Base-by-base conservation (phyloP, 306 rosid genomes). In the Glycine soja region DNA sequence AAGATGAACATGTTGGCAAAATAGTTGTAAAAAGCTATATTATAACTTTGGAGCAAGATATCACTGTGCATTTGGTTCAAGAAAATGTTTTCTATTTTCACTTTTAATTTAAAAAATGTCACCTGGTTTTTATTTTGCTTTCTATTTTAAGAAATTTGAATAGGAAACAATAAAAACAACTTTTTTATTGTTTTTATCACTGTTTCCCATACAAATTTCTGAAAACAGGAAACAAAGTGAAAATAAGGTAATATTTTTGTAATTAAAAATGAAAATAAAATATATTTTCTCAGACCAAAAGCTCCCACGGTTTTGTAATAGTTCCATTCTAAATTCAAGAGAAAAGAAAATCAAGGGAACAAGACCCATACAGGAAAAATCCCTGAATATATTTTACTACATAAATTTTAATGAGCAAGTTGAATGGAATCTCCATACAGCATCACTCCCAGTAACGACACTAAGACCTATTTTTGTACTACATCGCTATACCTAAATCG, bases 1-100 rank as follows among this genome's bases (percentile, higher is more conserved):
- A 53, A n/a, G 36, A 61, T 54, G 68, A 79, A 69, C 58, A 68
- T 13, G 43, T 1, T 42, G 47, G 16, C 11, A 50, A 50, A 77
- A 57, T 34, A 47, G 40, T 12, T 58, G 3, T 6, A 45, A 8
- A 18, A 43, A 19, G 18, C 14, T 56, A 54, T 14, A 8, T 43
- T 58, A 32, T 62, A 62, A 56, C 0, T 57, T 57, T 16, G 63
- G 18, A 19, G 34, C 12, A 16, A 18, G 63, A 57, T 57, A 48
- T 48, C 13, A 48, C 30, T 24, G 30, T 2, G 57, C 16, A 7
- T 13, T 51, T 7, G 11, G 34, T 57, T 56, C 3, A 4, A 61
- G 42, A 10, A 59, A 59, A 59, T 5, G 8, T 1, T 4, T 61
- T 10, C 10, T 61, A 8, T 24, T 61, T 61, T 32, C 30, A 24